Conservation (phyloP, 1,139 yeast genomes). For the Yamadazyma friedrichii region DNA sequence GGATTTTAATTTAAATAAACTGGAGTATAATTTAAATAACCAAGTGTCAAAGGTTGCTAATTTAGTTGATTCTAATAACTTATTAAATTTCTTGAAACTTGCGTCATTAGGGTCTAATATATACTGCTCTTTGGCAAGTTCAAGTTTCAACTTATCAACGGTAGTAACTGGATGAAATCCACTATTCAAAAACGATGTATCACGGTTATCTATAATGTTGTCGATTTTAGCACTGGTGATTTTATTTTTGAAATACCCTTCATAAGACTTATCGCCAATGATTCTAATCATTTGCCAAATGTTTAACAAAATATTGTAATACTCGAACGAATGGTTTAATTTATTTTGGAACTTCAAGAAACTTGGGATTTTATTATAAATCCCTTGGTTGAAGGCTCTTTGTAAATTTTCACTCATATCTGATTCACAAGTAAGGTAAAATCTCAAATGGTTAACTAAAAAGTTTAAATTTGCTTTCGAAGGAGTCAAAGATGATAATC, state of each 20-base stretch:
- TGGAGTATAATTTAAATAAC: constrained; percentile 25
- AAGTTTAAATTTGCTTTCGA: constrained; percentile 24
- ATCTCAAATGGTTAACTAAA: constrained; percentile 33
- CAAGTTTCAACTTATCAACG: constrained; percentile 18
- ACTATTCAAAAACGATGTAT: constrained; percentile 48
- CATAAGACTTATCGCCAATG: constrained; percentile 32
- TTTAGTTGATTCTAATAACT: constrained; percentile 19
- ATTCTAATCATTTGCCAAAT: constrained; percentile 37
- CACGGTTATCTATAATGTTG: constrained; percentile 46
- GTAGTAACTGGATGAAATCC: constrained; percentile 14
- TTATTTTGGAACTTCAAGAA: constrained; percentile 52
- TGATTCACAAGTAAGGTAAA: constrained; percentile 50
- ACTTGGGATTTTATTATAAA: constrained; percentile 62
- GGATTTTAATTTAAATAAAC: constrained; percentile 21
- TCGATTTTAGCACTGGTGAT: constrained; percentile 11
- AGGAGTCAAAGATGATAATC: constrained; percentile 24
- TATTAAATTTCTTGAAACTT: constrained; percentile 24
- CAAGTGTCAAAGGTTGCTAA: constrained; percentile 22
- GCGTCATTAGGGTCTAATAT: constrained; percentile 18
- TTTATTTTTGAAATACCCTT: constrained; percentile 24
- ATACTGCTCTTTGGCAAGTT: constrained; percentile 27
- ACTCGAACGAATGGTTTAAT: constrained; percentile 37
- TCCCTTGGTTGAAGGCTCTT: constrained; percentile 51
- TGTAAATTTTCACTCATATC: constrained; percentile 50
- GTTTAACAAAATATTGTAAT: constrained; percentile 32